Evolutionary conservation across 192 early-diverging fungal species (phyloP), one percentile per base, ranked within the genome.

Genomic region (Umbelopsis sp.): DNA sequence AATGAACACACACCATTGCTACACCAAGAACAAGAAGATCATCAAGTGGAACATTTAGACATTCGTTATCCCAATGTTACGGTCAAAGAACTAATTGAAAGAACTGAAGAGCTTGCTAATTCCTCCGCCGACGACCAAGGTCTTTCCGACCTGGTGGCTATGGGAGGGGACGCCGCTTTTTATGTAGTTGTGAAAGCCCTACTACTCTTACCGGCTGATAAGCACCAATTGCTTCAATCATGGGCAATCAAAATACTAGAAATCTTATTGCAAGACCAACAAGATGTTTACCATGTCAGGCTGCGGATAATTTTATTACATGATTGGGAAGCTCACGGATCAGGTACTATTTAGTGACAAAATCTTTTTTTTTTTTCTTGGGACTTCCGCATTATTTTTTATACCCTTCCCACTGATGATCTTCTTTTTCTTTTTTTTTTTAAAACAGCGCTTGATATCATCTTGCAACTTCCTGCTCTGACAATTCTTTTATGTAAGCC

Each of bases 381-480:
- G 12, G 1, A 6, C 38, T 11, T 11, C 12, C 52, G 26, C 25
- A 5, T 22, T 26, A 53, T 53, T 53, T 53, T 26, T 26, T 53
- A 53, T 26, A 53, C 52, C 26, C 25, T n/a, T n/a, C 11, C 52
- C 56, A 62, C 56, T 34, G 56, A 29, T 31, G 11, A 24, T 59
- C 36, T 45, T 45, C 24, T 68, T 44, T 49, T 36, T 45, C 22
- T 11, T 47, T n/a, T 4, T 50, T 32, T 31, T 45, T 41, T 45
- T 47, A 0, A 65, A 69, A 5, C 65, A 78, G 77, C 72, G 38
- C 34, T 78, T 22, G 59, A 71, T 78, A 50, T 49, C 71, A 72
- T 32, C 31, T 71, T 66, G 65, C 73, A 38, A 73, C 67, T 43
- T 43, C 73, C 26, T 53, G 72, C 50, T 36, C 52, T 16, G 11